These are phyloP conservation scores for Fragaria iinumae DNA, from an alignment of 306 rosid species.

Conservation along the genomic window DNA sequence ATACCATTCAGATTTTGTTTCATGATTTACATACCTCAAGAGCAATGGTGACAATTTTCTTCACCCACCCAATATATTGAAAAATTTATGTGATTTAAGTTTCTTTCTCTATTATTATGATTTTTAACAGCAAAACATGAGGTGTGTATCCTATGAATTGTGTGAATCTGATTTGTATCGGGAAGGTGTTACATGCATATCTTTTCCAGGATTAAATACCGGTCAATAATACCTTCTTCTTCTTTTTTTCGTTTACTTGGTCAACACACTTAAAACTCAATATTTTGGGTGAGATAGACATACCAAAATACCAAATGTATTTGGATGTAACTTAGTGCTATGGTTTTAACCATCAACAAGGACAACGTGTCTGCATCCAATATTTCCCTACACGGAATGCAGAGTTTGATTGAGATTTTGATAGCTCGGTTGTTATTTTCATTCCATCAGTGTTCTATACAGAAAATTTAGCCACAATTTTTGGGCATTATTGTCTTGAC, in stretches of 20 bases:
- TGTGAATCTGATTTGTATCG: not conserved
- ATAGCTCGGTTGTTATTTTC: not conserved
- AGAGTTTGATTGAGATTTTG: not conserved
- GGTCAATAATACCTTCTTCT: not conserved
- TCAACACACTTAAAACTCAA: slow-evolving; percentile 4
- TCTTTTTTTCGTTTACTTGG: not conserved
- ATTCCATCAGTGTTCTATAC: not conserved
- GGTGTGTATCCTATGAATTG: not conserved
- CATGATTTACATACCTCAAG: not conserved
- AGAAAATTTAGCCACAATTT: not conserved
- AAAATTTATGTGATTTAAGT: not conserved
- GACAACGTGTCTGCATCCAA: not conserved
- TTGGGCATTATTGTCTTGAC: not conserved
- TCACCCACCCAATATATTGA: not conserved
- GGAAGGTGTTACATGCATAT: not conserved
- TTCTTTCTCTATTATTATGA: not conserved
- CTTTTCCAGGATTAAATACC: not conserved
- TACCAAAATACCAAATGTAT: not conserved
- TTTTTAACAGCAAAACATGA: not conserved
- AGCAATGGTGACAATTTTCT: not conserved
- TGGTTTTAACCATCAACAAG: not conserved
- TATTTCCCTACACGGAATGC: not conserved
- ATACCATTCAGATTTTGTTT: not conserved
- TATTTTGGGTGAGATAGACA: not conserved
- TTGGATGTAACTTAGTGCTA: not conserved